Evolutionary conservation across 805 yeast genomes (phyloP).

Genomic region (Sugiyamaella chiloensis): DNA sequence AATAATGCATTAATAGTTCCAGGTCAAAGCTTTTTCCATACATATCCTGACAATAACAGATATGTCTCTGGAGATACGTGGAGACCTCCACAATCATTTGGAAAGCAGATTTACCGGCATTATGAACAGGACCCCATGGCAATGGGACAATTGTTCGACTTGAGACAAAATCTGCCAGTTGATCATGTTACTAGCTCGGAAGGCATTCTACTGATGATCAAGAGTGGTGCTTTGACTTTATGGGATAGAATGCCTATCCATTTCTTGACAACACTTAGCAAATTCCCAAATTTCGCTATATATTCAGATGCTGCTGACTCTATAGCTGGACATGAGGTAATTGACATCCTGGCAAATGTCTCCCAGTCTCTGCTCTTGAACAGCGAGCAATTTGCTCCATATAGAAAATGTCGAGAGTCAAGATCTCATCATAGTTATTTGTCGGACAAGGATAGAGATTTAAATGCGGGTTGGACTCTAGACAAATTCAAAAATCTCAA

Average conservation of each 20-base stretch:
- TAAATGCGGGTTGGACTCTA: constrained; percentile 31
- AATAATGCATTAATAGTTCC: not conserved
- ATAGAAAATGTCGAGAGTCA: constrained; percentile 7
- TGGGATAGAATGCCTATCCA: constrained; percentile 37
- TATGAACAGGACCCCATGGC: not conserved
- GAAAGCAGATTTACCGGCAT: not conserved
- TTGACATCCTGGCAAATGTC: constrained; percentile 71
- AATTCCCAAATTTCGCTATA: constrained; percentile 30
- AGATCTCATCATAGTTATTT: constrained; percentile 6
- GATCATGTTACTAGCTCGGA: constrained; percentile 13
- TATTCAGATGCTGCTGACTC: constrained; percentile 34
- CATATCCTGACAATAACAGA: constrained; percentile 29
- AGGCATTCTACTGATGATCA: constrained; percentile 30
- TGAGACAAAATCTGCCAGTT: constrained; percentile 3
- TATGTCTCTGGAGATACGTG: constrained; percentile 30
- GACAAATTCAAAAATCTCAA: constrained; percentile 37
- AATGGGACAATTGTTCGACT: not conserved
- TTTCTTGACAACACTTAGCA: constrained; percentile 30
- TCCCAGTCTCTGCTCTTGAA: constrained; percentile 18
- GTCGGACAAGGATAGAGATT: not conserved
- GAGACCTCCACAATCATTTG: constrained; percentile 28
- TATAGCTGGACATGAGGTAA: constrained; percentile 78
- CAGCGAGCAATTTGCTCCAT: constrained; percentile 8
- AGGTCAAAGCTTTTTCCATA: constrained; percentile 25
- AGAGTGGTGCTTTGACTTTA: constrained; percentile 34